Evolutionary conservation across 805 yeast species (phyloP), one percentile per base, ranked within the genome.

Genomic region (Ogataea parapolymorpha): DNA sequence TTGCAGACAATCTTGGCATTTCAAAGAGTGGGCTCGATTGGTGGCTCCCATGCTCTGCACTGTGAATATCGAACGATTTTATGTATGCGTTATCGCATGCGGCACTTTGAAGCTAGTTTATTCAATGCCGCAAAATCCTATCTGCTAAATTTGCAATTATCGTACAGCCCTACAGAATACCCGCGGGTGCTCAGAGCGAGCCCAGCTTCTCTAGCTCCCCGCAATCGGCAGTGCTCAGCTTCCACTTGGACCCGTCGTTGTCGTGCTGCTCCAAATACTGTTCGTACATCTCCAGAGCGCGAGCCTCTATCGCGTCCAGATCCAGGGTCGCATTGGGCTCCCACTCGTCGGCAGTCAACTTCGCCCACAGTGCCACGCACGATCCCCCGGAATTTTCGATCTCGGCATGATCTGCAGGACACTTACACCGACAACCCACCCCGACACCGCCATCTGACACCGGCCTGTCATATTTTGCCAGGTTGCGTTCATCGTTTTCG

Each of bases 361-460:
- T 41, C 18, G 71, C 65, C 82, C 83, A 83, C 15, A 63, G 62
- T 11, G 65, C 59, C 32, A 78, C 63, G 59, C 87, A 82, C 25
- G 74, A 67, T 6, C 72, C 66, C 2, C 68, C 65, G 3, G 73
- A 55, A 51, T 81, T 75, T 58, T 82, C 91, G 36, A 79, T 68
- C 44, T 81, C 90, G 20, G 50, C 44, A 37, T 59, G 67, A n/a
- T 56, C 55, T 2, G 45, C 26, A 5, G 86, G 95, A 63, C 98
- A 90, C 48, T 74, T 71, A 62, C 98, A 90, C 29, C 96, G 68
- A 60, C 98, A 90, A 1, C 97, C 96, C 6, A 79, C 79, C 1
- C 95, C 61, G 12, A 45, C 36, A 0, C 27, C 39, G 4, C 20
- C 37, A 22, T 45, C 34, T 3, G 39, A 20, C 2, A 42, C 37